Percentiles rank a stretch among this genome's conserved stretches.
phyloP scores from a whole-genome alignment of 2,329 filamentous ascomycete species.

The Nigrograna mackinnonii region DNA sequence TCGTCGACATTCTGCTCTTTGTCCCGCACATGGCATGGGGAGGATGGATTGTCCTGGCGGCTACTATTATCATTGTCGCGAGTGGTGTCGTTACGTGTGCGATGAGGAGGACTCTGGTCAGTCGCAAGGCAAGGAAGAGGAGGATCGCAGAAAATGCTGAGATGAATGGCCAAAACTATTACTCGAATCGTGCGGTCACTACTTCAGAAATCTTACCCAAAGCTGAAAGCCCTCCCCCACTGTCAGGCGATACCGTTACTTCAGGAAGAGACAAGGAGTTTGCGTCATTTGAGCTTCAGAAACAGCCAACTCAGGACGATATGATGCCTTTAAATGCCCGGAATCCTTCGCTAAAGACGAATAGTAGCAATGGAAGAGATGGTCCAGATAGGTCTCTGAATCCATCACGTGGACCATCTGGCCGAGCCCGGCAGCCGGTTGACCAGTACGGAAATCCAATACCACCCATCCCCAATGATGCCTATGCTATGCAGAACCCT shows the following conservation, averaged over 20 bases:
- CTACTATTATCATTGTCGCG: constrained; percentile 81
- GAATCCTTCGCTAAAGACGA: constrained; percentile 63
- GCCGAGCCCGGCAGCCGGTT: constrained; percentile 44
- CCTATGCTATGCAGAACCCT: constrained; percentile 45
- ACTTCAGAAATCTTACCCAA: constrained; percentile 43
- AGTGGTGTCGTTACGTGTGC: constrained; percentile 87
- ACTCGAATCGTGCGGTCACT: constrained; percentile 52
- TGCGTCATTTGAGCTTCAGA: constrained; percentile 66
- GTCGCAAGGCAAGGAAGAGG: constrained; percentile 89
- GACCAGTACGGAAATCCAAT: constrained; percentile 70
- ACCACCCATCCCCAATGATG: constrained; percentile 47
- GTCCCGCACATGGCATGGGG: constrained; percentile 94
- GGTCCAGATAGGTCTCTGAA: constrained; percentile 38
- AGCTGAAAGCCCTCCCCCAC: constrained; percentile 58
- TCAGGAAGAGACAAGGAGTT: constrained; percentile 59
- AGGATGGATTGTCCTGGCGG: constrained; percentile 88
- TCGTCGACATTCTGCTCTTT: constrained; percentile 92
- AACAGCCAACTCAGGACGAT: constrained; percentile 67
- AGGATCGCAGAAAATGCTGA: constrained; percentile 92
- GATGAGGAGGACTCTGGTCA: constrained; percentile 90
- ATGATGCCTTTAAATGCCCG: constrained; percentile 70
- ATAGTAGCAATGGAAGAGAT: constrained; percentile 50
- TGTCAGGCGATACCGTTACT: constrained; percentile 59
- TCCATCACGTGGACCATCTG: constrained; percentile 41
- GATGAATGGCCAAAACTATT: constrained; percentile 95